Evolutionary conservation across 1,139 yeast species (phyloP).

Genomic region (Geotrichum macrosporum): DNA sequence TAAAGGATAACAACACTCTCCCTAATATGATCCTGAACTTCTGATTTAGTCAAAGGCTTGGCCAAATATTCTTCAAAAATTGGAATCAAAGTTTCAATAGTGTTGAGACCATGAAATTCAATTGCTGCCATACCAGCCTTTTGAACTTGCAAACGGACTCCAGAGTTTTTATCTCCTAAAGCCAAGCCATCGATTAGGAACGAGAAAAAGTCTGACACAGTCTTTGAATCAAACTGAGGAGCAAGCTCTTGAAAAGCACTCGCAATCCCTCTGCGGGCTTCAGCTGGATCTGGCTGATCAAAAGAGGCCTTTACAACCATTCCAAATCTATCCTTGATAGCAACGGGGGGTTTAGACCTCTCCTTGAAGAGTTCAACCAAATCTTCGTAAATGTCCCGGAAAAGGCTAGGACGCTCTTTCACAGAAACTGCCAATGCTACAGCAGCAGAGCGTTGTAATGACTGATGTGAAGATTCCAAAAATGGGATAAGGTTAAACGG

Average conservation of each 20-base stretch:
- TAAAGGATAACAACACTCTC: constrained; percentile 81
- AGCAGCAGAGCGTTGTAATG: constrained; percentile 60
- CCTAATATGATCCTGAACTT: constrained; percentile 58
- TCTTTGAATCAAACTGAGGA: constrained; percentile 41
- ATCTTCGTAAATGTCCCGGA: constrained; percentile 41
- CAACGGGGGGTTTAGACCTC: constrained; percentile 71
- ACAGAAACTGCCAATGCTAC: constrained; percentile 55
- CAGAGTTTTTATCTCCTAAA: constrained; percentile 65
- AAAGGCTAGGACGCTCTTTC: constrained; percentile 34
- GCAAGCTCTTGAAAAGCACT: constrained; percentile 59
- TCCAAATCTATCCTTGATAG: constrained; percentile 74
- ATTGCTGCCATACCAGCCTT: constrained; percentile 82
- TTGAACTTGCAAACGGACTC: constrained; percentile 77
- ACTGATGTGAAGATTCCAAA: constrained; percentile 24
- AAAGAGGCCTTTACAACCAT: constrained; percentile 60
- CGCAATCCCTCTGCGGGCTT: constrained; percentile 77
- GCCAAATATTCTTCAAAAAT: constrained; percentile 62
- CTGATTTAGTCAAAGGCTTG: constrained; percentile 37
- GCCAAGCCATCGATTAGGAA: constrained; percentile 61
- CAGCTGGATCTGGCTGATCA: constrained; percentile 73
- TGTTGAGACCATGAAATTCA: constrained; percentile 55
- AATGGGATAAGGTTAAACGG: constrained; percentile 26
- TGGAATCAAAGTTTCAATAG: constrained; percentile 69
- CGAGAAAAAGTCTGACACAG: constrained; percentile 49
- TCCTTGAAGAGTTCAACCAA: constrained; percentile 54